A percentile compares a stretch with the other conserved stretches of the same genome.
Evolutionary conservation across 2,329 filamentous ascomycete species (phyloP).

Genomic region (Fusarium sp.): DNA sequence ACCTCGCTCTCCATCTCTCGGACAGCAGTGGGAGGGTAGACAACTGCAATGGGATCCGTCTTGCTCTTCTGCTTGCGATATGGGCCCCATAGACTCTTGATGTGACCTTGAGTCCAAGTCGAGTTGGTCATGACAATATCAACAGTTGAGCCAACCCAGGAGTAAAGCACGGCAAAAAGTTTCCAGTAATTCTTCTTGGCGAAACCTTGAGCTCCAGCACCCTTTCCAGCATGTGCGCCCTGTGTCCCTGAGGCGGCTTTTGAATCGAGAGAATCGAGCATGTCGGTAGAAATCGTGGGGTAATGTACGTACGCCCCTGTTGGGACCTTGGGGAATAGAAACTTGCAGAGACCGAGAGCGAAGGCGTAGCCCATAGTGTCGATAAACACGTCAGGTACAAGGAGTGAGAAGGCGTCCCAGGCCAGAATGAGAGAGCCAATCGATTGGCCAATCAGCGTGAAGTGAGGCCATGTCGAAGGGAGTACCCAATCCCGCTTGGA

Average conservation of each 20-base stretch:
- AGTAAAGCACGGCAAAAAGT: constrained; percentile 84
- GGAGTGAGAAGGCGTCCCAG: constrained; percentile 91
- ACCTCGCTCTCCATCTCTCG: constrained; percentile 82
- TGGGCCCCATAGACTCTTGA: constrained; percentile 81
- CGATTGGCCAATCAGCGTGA: constrained; percentile 94
- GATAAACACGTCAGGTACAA: constrained; percentile 93
- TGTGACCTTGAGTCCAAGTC: constrained; percentile 89
- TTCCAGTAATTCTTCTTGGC: constrained; percentile 88
- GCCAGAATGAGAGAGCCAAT: constrained; percentile 87
- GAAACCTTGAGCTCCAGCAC: constrained; percentile 74
- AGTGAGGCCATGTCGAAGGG: constrained; percentile 86
- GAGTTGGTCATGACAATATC: constrained; percentile 99
- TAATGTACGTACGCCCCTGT: constrained; percentile 97
- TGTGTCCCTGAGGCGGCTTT: constrained; percentile 66
- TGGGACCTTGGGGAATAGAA: constrained; percentile 82
- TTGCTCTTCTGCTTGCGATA: constrained; percentile 59
- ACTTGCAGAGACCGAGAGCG: constrained; percentile 81
- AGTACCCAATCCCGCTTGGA: constrained; percentile 88
- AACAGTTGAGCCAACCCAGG: constrained; percentile 81
- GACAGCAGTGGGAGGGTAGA: constrained; percentile 94
- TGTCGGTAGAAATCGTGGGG: constrained; percentile 97
- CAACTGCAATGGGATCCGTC: constrained; percentile 72
- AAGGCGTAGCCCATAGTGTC: constrained; percentile 99
- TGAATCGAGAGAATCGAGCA: constrained; percentile 86
- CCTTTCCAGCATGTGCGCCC: constrained; percentile 87